phyloP scores from a whole-genome alignment of 805 yeast genomes.

The Schwanniomyces sp. region DNA sequence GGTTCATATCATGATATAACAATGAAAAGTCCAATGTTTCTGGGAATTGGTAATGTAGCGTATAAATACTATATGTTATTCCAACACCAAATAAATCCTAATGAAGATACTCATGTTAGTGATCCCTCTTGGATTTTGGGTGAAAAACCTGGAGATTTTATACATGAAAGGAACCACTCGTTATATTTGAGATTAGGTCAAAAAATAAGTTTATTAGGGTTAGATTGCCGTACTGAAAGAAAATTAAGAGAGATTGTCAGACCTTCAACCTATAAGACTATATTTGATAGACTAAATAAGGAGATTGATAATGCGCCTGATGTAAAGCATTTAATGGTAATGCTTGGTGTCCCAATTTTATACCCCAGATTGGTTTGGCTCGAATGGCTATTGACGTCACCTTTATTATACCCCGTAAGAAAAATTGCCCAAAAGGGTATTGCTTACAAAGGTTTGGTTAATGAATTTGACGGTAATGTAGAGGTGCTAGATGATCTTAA shows the following conservation, averaged over 20 bases:
- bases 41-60: constrained; percentile 74
- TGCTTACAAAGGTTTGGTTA: constrained; percentile 70
- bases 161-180: constrained; percentile 66
- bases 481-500: constrained; percentile 91
- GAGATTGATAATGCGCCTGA: constrained; percentile 55
- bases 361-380: constrained; percentile 94
- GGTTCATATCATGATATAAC: constrained; percentile 82
- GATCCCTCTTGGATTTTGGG: constrained; percentile 67
- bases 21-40: constrained; percentile 69
- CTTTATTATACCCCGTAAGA: constrained; percentile 60
- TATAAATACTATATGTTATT: constrained; percentile 85
- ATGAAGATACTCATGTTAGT: constrained; percentile 34
- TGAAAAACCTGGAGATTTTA: constrained; percentile 60
- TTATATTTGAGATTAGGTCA: constrained; percentile 73
- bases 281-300: constrained; percentile 57
- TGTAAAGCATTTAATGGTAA: constrained; percentile 72
- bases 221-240: constrained; percentile 94
- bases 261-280: constrained; percentile 52
- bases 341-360: constrained; percentile 93
- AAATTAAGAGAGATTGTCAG: constrained; percentile 57
- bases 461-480: constrained; percentile 88
- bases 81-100: constrained; percentile 75
- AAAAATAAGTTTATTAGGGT: constrained; percentile 67
- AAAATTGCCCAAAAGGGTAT: constrained; percentile 60
- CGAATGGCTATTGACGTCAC: constrained; percentile 69